Evolutionary conservation across 1,284 basidiomycete genomes (phyloP).

Genomic region (Bondarzewia mesenterica): DNA sequence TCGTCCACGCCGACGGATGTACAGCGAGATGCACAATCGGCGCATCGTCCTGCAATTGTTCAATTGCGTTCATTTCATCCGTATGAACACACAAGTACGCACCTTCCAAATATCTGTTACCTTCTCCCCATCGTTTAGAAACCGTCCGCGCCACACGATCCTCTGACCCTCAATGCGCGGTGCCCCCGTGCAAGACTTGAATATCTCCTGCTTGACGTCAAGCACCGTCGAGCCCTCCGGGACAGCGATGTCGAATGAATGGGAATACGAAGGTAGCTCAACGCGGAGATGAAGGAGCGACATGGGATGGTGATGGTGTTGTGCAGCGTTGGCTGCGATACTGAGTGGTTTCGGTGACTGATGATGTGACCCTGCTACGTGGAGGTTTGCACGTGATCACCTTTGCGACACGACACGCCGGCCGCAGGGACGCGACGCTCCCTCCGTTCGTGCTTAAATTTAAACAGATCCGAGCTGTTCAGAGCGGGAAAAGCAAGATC

Average conservation of each 20-base stretch:
- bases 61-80: conserved; percentile 38
- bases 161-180: conserved; percentile 63
- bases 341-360: not conserved
- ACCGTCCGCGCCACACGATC: conserved; percentile 66
- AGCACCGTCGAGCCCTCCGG: conserved; percentile 40
- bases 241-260: conserved; percentile 53
- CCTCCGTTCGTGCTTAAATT: no score
- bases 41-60: conserved; percentile 16
- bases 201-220: conserved; percentile 64
- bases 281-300: conserved; percentile 48
- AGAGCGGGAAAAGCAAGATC: no score
- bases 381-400: no score
- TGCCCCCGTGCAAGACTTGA: conserved; percentile 49
- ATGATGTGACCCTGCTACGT: no score
- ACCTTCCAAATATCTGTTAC: conserved; percentile 67
- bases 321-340: not conserved
- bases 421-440: no score
- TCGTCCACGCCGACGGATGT: conserved; percentile 65
- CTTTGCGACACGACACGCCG: no score
- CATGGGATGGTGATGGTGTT: no score
- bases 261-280: conserved; percentile 66
- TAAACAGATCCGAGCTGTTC: no score
- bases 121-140: conserved; percentile 55
- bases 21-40: conserved; percentile 65
- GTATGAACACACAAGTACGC: conserved; percentile 14